Percentiles rank a stretch among this genome's conserved stretches.
Conservation (phyloP, 1,284 basidiomycete genomes). For the Papiliotrema nemorosa region DNA sequence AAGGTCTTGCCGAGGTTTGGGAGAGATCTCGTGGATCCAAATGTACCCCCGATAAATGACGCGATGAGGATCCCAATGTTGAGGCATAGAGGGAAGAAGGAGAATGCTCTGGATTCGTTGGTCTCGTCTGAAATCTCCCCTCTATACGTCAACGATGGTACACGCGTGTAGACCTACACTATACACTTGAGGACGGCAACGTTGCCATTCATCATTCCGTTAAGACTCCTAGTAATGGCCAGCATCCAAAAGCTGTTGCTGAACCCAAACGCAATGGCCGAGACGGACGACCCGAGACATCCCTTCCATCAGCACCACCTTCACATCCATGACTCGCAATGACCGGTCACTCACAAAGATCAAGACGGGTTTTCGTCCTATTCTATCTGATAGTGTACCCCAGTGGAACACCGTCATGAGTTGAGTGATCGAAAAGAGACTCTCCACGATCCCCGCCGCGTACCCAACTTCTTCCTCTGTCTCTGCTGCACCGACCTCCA, state of each 20-base stretch:
- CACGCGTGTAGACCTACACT: constrained; percentile 13
- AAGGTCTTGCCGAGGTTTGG: constrained; percentile 13
- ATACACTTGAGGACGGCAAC: constrained; percentile 38
- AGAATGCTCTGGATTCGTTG: constrained; percentile 37
- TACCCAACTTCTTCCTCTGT: constrained; percentile 34
- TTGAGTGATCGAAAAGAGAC: constrained; percentile 36
- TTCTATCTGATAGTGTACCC: constrained; percentile 32
- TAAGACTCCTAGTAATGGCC: constrained; percentile 28
- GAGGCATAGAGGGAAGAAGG: constrained; percentile 39
- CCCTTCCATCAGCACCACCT: constrained; percentile 14
- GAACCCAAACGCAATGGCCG: constrained; percentile 34
- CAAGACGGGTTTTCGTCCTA: constrained; percentile 37
- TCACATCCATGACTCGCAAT: constrained; percentile 2
- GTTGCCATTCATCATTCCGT: constrained; percentile 39
- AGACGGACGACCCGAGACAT: constrained; percentile 27
- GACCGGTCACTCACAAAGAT: constrained; percentile 23
- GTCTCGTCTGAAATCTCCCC: constrained; percentile 39
- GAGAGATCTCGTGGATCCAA: constrained; percentile 8
- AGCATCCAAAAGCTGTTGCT: constrained; percentile 27
- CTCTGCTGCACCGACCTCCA: constrained; percentile 31
- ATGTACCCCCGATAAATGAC: constrained; percentile 31
- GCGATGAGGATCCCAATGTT: constrained; percentile 37
- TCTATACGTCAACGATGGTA: constrained; percentile 5
- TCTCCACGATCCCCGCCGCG: constrained; percentile 32
- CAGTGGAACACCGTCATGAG: constrained; percentile 40